A percentile compares a stretch with the other conserved stretches of the same genome.
Conservation (phyloP, 495 filamentous ascomycete species). For the Delitschia confertaspora region DNA sequence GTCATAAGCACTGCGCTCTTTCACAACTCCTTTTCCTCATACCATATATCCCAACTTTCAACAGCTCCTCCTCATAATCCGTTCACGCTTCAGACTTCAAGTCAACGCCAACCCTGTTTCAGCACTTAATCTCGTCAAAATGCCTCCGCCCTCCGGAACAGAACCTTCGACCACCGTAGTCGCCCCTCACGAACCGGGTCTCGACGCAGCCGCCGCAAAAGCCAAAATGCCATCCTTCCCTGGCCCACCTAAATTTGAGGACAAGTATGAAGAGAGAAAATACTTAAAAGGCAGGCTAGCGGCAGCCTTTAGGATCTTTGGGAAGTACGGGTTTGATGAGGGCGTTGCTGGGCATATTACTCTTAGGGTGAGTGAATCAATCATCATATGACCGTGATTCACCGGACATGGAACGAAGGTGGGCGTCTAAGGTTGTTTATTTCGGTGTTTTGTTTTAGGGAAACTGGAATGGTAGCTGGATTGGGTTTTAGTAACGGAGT, state of each 20-base stretch:
- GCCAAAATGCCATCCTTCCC: constrained; percentile 42
- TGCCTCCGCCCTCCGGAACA: constrained; percentile 17
- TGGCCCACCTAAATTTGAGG: constrained; percentile 46
- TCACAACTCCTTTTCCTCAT: too few relatives aligned
- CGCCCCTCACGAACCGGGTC: constrained; percentile 28
- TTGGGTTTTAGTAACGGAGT: background rate
- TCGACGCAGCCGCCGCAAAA: constrained; percentile 26
- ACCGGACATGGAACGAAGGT: too few relatives aligned
- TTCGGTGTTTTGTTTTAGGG: too few relatives aligned
- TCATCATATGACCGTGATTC: background rate
- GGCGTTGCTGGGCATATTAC: constrained; percentile 41
- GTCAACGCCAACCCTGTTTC: background rate
- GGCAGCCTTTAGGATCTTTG: constrained; percentile 61
- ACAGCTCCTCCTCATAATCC: too few relatives aligned
- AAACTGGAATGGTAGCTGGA: too few relatives aligned
- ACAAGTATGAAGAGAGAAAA: constrained; percentile 53
- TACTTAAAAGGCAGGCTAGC: constrained; percentile 59
- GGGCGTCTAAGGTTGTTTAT: too few relatives aligned
- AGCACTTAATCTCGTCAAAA: background rate
- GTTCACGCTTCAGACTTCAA: too few relatives aligned
- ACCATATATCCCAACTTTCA: too few relatives aligned
- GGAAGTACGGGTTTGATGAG: constrained; percentile 58
- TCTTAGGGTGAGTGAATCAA: constrained; percentile 29
- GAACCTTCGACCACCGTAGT: constrained; percentile 20
- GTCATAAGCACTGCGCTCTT: too few relatives aligned